Conservation (phyloP, 2,329 filamentous ascomycete genomes). For the Venturiaceae sp. region DNA sequence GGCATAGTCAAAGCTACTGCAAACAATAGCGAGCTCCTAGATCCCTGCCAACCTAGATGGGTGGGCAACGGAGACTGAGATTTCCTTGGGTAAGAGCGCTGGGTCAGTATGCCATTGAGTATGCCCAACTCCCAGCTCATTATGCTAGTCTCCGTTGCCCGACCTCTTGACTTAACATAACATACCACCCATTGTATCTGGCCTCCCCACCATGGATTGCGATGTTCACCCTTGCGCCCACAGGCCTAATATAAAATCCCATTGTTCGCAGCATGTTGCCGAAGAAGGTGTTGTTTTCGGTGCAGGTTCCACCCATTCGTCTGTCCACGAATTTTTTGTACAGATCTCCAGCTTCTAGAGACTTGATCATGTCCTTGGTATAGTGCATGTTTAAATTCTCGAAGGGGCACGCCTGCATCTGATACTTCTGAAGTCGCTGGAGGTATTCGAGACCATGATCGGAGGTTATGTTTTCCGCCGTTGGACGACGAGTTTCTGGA, state of each 20-base stretch:
- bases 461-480: neutral
- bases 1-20: no score
- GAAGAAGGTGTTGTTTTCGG: constrained; percentile 49
- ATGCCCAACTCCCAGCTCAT: no score
- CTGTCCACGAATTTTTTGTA: constrained; percentile 44
- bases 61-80: no score
- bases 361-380: constrained; percentile 28
- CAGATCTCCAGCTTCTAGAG: constrained; percentile 37
- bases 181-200: neutral
- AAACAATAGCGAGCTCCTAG: no score
- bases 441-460: neutral
- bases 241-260: constrained; percentile 36
- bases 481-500: neutral
- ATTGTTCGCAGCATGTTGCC: constrained; percentile 40
- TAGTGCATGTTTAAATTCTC: constrained; percentile 47
- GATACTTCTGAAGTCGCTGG: constrained; percentile 15
- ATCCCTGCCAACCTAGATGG: no score
- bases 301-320: constrained; percentile 46
- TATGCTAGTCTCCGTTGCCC: no score
- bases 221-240: constrained; percentile 22
- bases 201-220: neutral
- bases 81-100: no score
- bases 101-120: no score
- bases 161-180: no score
- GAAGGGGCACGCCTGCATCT: constrained; percentile 39